Conservation (phyloP, 352 stramenopile genomes). For the Globisporangium barbulae region DNA sequence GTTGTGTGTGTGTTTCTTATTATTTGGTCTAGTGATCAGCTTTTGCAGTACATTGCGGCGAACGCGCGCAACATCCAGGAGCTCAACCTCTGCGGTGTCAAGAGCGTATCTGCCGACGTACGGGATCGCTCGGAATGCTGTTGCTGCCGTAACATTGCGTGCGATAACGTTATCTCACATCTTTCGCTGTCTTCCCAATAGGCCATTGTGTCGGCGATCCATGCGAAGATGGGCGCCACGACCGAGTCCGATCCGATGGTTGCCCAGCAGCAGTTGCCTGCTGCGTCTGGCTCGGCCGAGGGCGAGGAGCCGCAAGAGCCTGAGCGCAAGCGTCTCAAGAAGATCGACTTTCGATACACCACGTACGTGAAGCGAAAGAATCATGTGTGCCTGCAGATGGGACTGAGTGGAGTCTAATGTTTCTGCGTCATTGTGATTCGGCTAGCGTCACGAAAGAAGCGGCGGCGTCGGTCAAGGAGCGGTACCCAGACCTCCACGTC, state of each 20-base stretch:
- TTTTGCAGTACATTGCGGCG: slow-evolving; percentile 71
- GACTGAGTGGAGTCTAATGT: neutral
- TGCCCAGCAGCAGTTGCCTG: neutral
- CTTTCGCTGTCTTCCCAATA: slow-evolving; percentile 8
- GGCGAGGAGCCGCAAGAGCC: slow-evolving; percentile 48
- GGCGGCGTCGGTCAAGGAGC: slow-evolving; percentile 64
- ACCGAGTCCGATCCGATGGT: slow-evolving; percentile 27
- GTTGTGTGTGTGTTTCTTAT: neutral
- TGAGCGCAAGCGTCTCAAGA: slow-evolving; percentile 85
- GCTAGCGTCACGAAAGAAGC: slow-evolving; percentile 81
- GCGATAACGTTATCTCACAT: neutral
- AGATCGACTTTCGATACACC: slow-evolving; percentile 88
- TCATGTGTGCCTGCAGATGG: neutral
- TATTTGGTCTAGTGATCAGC: slow-evolving; percentile 51
- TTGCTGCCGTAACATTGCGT: neutral
- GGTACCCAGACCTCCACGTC: slow-evolving; percentile 62
- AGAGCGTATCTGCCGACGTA: slow-evolving; percentile 81
- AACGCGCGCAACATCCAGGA: slow-evolving; percentile 82
- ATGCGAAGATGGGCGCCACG: slow-evolving; percentile 69
- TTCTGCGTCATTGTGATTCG: slow-evolving; percentile 6
- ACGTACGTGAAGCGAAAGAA: slow-evolving; percentile 39
- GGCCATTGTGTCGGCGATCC: slow-evolving; percentile 71
- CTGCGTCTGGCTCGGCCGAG: slow-evolving; percentile 5
- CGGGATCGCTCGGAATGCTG: neutral
- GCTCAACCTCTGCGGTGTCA: slow-evolving; percentile 85